Conservation (phyloP, 139 green algal genomes). For the Medakamo hakoo region DNA sequence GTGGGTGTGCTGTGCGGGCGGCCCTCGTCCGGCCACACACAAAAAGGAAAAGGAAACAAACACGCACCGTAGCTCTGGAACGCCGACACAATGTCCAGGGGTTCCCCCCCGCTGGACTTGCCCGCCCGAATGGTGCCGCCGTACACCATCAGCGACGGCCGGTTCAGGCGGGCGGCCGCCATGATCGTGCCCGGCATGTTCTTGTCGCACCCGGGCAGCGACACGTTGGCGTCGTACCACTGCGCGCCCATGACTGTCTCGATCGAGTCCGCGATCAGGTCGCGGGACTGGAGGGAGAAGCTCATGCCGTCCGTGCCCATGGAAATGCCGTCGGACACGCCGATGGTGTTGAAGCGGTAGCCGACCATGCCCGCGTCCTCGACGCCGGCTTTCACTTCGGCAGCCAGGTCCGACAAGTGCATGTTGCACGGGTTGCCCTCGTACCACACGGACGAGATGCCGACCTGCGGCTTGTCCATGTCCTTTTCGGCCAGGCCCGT, state of each 20-base stretch:
- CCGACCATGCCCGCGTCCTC: constrained; percentile 67
- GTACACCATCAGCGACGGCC: constrained; percentile 94
- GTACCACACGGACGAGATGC: constrained; percentile 92
- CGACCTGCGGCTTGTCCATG: constrained; percentile 88
- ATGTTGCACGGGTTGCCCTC: constrained; percentile 99
- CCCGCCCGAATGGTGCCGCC: constrained; percentile 93
- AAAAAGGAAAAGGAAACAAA: neutral
- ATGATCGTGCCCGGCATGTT: constrained; percentile 98
- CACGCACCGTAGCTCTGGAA: constrained; percentile 87
- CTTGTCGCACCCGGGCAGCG: constrained; percentile 86
- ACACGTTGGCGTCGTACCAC: constrained; percentile 89
- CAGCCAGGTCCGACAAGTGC: constrained; percentile 88
- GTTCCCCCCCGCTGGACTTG: constrained; percentile 16
- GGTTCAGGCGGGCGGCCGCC: constrained; percentile 88
- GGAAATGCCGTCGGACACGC: constrained; percentile 89
- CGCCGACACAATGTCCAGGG: constrained; percentile 88
- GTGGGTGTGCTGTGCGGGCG: neutral
- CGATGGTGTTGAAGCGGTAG: constrained; percentile 85
- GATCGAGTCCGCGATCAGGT: constrained; percentile 90
- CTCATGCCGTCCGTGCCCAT: constrained; percentile 99
- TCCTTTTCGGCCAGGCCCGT: constrained; percentile 82
- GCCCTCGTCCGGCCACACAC: neutral
- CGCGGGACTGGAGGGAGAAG: constrained; percentile 70
- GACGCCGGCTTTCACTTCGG: constrained; percentile 85
- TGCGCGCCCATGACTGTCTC: constrained; percentile 94